Base-by-base conservation (phyloP, 306 rosid genomes). In the Ziziphus jujuba region DNA sequence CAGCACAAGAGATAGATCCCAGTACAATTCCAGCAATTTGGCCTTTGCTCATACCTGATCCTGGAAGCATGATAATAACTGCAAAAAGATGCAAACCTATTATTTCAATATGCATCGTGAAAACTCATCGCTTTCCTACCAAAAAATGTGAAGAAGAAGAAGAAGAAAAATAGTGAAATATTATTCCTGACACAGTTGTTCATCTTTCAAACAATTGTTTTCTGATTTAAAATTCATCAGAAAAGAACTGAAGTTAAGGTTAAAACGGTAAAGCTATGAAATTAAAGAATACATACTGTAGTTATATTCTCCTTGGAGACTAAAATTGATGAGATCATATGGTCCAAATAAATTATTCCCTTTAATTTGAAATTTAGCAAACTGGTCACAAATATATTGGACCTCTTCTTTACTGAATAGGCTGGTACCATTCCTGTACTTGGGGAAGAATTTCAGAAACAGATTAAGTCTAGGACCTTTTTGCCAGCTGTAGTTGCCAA, bases 11-110 rank as follows among this genome's bases (percentile, higher is more conserved):
- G 2, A 66, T 31, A 3, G 71, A 38, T 52, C 61, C 71, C 36
- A 66, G 19, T 13, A 66, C 51, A 52, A 66, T 66, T 53, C 71
- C 71, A 7, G 31, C 49, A n/a, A 65, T 6, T 20, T 36, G 36
- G 12, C 71, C 61, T 66, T 52, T 66, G 36, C 61, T 66, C 56
- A 54, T 53, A 36, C 61, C 50, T 36, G 71, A 66, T 53, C 47
- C 23, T 21, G 47, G 21, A 14, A 6, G 61, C 15, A 4, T 9
- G 23, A 65, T 24, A 38, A 38, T 10, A 47, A 28, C 56, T 50
- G 69, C 17, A 65, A n/a, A n/a, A 65, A 65, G 44, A 65, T n/a
- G 10, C 7, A 40, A 40, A 40, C 4, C 14, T 2, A 38, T 38
- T 38, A 38, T 38, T 40, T 40, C 44, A 7, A n/a, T n/a, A n/a